Conservation (phyloP, 352 stramenopile genomes). For the Globisporangium abappressorium region DNA sequence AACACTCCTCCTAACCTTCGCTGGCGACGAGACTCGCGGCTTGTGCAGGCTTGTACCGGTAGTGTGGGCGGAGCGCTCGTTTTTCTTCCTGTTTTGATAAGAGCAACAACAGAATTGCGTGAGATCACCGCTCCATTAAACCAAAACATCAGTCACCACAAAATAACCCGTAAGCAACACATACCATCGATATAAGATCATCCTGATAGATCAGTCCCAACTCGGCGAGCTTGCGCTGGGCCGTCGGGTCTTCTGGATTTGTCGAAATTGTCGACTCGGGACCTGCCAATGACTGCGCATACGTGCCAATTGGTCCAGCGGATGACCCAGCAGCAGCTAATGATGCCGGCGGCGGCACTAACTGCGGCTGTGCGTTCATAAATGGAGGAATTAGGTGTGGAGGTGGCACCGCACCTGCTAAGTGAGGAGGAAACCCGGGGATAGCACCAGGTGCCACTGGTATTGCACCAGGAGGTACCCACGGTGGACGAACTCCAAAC, state of each 20-base stretch:
- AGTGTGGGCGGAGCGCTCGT: constrained; percentile 71
- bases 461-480: constrained; percentile 13
- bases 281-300: constrained; percentile 9
- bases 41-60: constrained; percentile 57
- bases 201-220: constrained; percentile 55
- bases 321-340: constrained; percentile 5
- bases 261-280: constrained; percentile 25
- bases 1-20: constrained; percentile 18
- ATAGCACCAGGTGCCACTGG: background rate
- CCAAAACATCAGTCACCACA: background rate
- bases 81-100: constrained; percentile 61
- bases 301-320: constrained; percentile 6
- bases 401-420: constrained; percentile 7
- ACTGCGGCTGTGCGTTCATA: constrained; percentile 22
- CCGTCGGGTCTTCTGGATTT: constrained; percentile 25
- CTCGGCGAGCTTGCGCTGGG: constrained; percentile 20
- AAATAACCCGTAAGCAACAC: constrained; percentile 1
- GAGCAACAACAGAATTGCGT: background rate
- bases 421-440: constrained; percentile 10
- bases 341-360: background rate
- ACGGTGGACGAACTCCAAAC: constrained; percentile 18
- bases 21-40: constrained; percentile 3
- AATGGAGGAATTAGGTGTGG: constrained; percentile 19
- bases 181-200: constrained; percentile 57
- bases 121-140: background rate